Evolutionary conservation across 192 early-diverging fungal species (phyloP).

Genomic region (Linnemannia exigua): DNA sequence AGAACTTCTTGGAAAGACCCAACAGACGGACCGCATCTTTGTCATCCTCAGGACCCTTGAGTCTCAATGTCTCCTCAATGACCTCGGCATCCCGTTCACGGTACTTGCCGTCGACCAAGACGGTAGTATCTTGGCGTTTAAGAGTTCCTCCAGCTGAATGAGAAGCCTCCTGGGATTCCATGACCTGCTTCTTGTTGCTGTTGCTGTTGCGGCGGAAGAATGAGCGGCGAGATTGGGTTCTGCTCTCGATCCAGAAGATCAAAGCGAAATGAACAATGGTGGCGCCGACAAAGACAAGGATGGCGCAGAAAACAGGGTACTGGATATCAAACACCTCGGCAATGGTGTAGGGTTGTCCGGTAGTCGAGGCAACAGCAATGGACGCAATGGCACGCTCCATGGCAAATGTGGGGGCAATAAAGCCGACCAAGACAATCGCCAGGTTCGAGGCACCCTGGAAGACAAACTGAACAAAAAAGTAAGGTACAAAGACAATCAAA

Average conservation of each 20-base stretch:
- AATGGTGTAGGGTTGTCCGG: slow-evolving; percentile 72
- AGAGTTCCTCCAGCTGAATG: neutral
- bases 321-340: slow-evolving; percentile 73
- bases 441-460: slow-evolving; percentile 43
- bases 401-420: slow-evolving; percentile 46
- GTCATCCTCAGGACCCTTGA: slow-evolving; percentile 37
- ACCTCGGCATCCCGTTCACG: slow-evolving; percentile 50
- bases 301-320: slow-evolving; percentile 74
- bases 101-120: slow-evolving; percentile 41
- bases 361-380: slow-evolving; percentile 58
- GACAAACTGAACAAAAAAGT: slow-evolving; percentile 61
- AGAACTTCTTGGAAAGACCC: slow-evolving; percentile 44
- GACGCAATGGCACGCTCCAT: slow-evolving; percentile 45
- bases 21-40: slow-evolving; percentile 51
- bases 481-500: slow-evolving; percentile 60
- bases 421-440: slow-evolving; percentile 40
- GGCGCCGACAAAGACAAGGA: slow-evolving; percentile 74
- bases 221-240: slow-evolving; percentile 45
- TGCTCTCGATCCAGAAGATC: slow-evolving; percentile 48
- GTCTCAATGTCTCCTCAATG: slow-evolving; percentile 37
- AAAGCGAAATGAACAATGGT: slow-evolving; percentile 57
- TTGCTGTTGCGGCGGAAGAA: slow-evolving; percentile 28
- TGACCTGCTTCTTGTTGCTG: neutral
- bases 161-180: neutral
- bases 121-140: slow-evolving; percentile 10